phyloP scores from a whole-genome alignment of 148 eudicot genomes.

The Diospyros kaki region DNA sequence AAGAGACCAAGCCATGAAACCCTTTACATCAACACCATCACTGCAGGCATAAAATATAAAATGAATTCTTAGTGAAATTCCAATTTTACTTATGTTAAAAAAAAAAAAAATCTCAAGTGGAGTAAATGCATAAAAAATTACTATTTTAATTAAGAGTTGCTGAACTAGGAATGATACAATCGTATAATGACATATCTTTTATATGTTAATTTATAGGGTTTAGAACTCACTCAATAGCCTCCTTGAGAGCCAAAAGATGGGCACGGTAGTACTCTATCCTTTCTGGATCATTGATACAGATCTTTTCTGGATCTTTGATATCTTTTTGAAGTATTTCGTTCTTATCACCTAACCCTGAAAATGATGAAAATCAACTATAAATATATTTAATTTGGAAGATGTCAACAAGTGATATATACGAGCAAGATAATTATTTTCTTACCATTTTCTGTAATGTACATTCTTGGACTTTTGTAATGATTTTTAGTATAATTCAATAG shows the following conservation, averaged over 20 bases:
- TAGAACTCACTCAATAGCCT: conserved; percentile 22
- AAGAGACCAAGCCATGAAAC: conserved; percentile 18
- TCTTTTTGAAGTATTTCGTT: conserved; percentile 8
- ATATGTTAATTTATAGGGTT: too few species aligned
- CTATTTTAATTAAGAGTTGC: too few species aligned
- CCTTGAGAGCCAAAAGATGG: conserved; percentile 15
- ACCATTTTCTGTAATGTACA: conserved; percentile 22
- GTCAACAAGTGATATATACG: too few species aligned
- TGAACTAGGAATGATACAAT: not conserved
- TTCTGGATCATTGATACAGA: conserved; percentile 8
- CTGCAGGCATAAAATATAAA: not conserved
- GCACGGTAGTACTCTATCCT: conserved; percentile 14
- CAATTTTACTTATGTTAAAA: too few species aligned
- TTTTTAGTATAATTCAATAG: conserved; percentile 15
- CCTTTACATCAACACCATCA: conserved; percentile 15
- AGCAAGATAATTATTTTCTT: not conserved
- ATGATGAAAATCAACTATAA: not conserved
- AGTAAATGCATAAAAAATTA: not conserved
- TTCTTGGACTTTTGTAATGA: conserved; percentile 15
- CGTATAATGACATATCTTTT: too few species aligned
- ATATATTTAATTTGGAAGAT: not conserved
- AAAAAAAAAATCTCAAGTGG: too few species aligned
- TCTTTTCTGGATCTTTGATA: too few species aligned
- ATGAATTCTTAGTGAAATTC: too few species aligned
- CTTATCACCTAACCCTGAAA: conserved; percentile 23